These are phyloP conservation scores for Phialophora macrospora DNA, from an alignment of 2,329 filamentous ascomycete genomes.

Conservation along the genomic window DNA sequence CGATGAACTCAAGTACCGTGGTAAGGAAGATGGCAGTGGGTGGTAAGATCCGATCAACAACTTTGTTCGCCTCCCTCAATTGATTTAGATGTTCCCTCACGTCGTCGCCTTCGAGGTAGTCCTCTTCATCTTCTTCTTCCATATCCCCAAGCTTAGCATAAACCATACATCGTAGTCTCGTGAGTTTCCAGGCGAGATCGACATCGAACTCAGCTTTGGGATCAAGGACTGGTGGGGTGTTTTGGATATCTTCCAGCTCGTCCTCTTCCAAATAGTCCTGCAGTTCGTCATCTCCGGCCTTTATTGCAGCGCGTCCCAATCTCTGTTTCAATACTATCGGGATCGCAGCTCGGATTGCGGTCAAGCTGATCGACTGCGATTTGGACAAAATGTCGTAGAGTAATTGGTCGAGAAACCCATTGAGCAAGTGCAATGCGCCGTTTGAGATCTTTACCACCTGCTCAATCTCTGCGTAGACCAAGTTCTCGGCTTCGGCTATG, in stretches of 20 bases:
- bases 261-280: slow-evolving; percentile 81
- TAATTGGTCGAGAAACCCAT: slow-evolving; percentile 90
- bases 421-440: slow-evolving; percentile 76
- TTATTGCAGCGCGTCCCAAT: slow-evolving; percentile 81
- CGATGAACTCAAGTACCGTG: slow-evolving; percentile 90
- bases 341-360: slow-evolving; percentile 78
- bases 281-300: slow-evolving; percentile 82
- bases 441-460: slow-evolving; percentile 74
- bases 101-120: slow-evolving; percentile 79
- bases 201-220: slow-evolving; percentile 73
- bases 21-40: slow-evolving; percentile 95
- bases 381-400: slow-evolving; percentile 86
- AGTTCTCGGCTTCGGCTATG: slow-evolving; percentile 83
- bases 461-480: slow-evolving; percentile 86
- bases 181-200: slow-evolving; percentile 93
- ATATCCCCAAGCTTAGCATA: slow-evolving; percentile 95
- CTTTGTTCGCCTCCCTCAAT: slow-evolving; percentile 59
- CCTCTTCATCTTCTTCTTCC: slow-evolving; percentile 96
- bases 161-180: slow-evolving; percentile 93
- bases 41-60: slow-evolving; percentile 74
- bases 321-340: slow-evolving; percentile 86
- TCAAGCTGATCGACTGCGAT: slow-evolving; percentile 76
- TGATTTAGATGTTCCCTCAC: slow-evolving; percentile 53
- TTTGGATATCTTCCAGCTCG: slow-evolving; percentile 68
- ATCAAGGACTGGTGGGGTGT: slow-evolving; percentile 58